Conservation (phyloP, 805 yeast genomes). For the Spathaspora girioi region DNA sequence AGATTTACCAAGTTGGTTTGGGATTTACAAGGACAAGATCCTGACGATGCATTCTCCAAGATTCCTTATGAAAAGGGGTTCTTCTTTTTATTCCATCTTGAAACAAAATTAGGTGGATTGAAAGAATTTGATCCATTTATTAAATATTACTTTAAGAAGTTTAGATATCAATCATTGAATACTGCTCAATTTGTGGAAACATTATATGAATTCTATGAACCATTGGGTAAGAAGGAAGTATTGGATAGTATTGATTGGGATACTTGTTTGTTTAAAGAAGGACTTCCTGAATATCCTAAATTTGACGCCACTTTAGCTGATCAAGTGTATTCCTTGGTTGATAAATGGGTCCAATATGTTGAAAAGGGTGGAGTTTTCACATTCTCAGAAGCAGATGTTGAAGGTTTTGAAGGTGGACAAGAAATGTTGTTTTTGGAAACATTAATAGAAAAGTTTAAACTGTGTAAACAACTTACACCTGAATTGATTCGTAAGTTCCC, state of each 20-base stretch:
- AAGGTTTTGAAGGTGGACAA: slow-evolving; percentile 21
- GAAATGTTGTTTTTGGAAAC: slow-evolving; percentile 22
- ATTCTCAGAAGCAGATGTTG: slow-evolving; percentile 14
- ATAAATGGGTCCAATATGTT: slow-evolving; percentile 17
- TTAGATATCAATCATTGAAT: slow-evolving; percentile 25
- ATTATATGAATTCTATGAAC: slow-evolving; percentile 21
- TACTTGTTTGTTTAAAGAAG: slow-evolving; percentile 24
- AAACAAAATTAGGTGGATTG: slow-evolving; percentile 20
- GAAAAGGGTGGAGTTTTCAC: background rate
- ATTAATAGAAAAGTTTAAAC: slow-evolving; percentile 15
- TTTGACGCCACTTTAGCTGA: slow-evolving; percentile 27
- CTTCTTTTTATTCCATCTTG: slow-evolving; percentile 26
- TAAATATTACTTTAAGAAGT: slow-evolving; percentile 24
- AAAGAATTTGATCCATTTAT: slow-evolving; percentile 25
- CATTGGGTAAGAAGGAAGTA: slow-evolving; percentile 14
- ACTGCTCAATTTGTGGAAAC: slow-evolving; percentile 22
- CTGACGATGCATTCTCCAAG: slow-evolving; percentile 22
- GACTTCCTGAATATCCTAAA: slow-evolving; percentile 24
- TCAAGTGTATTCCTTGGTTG: slow-evolving; percentile 20
- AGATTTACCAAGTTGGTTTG: slow-evolving; percentile 21
- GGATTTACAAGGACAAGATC: slow-evolving; percentile 12
- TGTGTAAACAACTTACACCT: slow-evolving; percentile 1
- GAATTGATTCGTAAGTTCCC: slow-evolving; percentile 13
- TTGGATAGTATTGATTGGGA: slow-evolving; percentile 26
- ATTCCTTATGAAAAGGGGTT: slow-evolving; percentile 37